phyloP scores from a whole-genome alignment of 345 rosid genomes.

The Salix suchowensis region DNA sequence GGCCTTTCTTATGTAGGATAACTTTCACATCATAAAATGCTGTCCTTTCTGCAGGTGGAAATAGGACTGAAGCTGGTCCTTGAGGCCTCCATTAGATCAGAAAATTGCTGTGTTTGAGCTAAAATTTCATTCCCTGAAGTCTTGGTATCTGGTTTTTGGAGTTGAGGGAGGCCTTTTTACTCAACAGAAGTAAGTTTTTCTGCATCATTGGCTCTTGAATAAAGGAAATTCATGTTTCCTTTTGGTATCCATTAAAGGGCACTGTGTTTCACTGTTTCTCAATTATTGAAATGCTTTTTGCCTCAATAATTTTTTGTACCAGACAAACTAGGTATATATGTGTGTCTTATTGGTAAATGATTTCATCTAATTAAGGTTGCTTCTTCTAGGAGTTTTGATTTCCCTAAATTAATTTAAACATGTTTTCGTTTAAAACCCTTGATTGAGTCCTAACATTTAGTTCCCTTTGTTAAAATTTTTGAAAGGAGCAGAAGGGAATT shows the following conservation, averaged over 20 bases:
- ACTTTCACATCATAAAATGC: conserved; percentile 7
- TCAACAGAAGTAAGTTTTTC: neutral
- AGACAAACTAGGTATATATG: neutral
- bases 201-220: conserved; percentile 1
- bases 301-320: conserved; percentile 19
- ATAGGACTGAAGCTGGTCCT: conserved; percentile 8
- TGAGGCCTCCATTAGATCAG: conserved; percentile 13
- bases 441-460: conserved; percentile 6
- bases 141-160: conserved; percentile 1
- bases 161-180: neutral
- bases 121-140: neutral
- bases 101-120: conserved; percentile 2
- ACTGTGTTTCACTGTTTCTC: conserved; percentile 12
- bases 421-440: neutral
- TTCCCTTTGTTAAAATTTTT: conserved; percentile 18
- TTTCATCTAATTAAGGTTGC: neutral
- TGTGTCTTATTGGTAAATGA: neutral
- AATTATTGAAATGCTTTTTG: conserved; percentile 30
- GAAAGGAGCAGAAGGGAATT: conserved; percentile 23
- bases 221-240: neutral
- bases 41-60: conserved; percentile 14
- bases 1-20: conserved; percentile 10
- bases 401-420: neutral
- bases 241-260: neutral
- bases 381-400: neutral